Base-by-base conservation (phyloP, 441 rosid genomes). In the Eruca vesicaria region DNA sequence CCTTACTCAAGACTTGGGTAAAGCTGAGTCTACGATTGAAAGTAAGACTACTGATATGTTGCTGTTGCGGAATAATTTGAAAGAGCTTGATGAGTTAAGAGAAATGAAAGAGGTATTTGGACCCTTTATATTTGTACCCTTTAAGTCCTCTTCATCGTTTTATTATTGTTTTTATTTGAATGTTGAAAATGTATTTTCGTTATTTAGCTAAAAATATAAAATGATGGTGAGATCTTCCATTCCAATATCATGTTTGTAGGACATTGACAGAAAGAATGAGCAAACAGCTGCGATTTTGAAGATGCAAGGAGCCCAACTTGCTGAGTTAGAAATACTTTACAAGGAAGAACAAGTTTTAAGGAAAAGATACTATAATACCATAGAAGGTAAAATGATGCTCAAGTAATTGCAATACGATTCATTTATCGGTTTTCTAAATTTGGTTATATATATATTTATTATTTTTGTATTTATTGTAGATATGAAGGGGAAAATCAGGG, bases 401-500 rank as follows among this genome's bases (percentile, higher is more conserved):
- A 64, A 26, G 35, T 63, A 38, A 41, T 62, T 68, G 69, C 70
- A 68, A 45, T 19, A 4, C 60, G 14, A 16, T 35, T 69, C 35
- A 26, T 52, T n/a, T 28, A 50, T 56, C 9, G 9, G 35, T 53
- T 23, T 48, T 18, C 12, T 33, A 38, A 21, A 15, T 58, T 29
- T 57, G 36, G 9, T 20, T 7, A 53, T 36, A 60, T 26, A 7
- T 50, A 29, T 29, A 65, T 15, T 4, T 29, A 5, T 60, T 66
- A 45, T 45, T 29, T 21, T 70, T 77, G 32, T 31, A 7, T 56
- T 72, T 35, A 68, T 75, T 77, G 73, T 73, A 96, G 98, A 96
- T 83, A 93, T 96, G 98, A 96, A 96, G 79, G 97, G 99, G 64
- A 96, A 96, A 84, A 86, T 96, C 21, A 85, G 99, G 76, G 99